A percentile compares a stretch with the other conserved stretches of the same genome.
Evolutionary conservation across 257 asterid genomes (phyloP).

Genomic region (Galeopsis tetrahit): DNA sequence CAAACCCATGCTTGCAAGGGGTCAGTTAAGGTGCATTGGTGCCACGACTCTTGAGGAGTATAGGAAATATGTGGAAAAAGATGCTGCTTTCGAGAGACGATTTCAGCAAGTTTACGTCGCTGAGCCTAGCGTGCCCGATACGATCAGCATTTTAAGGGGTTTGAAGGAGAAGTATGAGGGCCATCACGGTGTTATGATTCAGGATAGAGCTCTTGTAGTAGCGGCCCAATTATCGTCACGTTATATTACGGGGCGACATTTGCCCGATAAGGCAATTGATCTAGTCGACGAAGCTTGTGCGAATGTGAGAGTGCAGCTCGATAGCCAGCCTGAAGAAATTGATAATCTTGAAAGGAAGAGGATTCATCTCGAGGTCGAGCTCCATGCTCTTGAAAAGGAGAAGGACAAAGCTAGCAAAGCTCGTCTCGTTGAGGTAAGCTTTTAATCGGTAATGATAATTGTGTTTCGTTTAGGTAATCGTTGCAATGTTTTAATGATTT

Average conservation of each 20-base stretch:
- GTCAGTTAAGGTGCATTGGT: constrained; percentile 72
- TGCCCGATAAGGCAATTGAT: constrained; percentile 80
- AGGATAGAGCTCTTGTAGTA: constrained; percentile 70
- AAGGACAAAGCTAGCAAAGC: constrained; percentile 89
- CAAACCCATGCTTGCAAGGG: constrained; percentile 86
- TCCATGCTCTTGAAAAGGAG: constrained; percentile 81
- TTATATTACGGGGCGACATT: constrained; percentile 73
- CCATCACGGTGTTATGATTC: constrained; percentile 79
- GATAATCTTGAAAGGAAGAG: constrained; percentile 79
- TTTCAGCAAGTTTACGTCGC: constrained; percentile 80
- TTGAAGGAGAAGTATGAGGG: constrained; percentile 79
- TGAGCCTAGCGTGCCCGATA: constrained; percentile 69
- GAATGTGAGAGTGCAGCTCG: constrained; percentile 81
- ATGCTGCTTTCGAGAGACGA: constrained; percentile 79
- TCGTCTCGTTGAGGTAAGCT: constrained; percentile 63
- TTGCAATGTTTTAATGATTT: background rate
- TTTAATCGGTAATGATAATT: background rate
- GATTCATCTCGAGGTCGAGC: constrained; percentile 74
- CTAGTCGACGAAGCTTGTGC: constrained; percentile 81
- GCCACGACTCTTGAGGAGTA: constrained; percentile 73
- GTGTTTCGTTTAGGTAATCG: background rate
- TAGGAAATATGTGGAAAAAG: constrained; percentile 73
- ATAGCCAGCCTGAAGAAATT: constrained; percentile 76
- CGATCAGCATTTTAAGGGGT: constrained; percentile 70
- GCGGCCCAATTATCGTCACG: constrained; percentile 72